Evolutionary conservation across 305 asterid species (phyloP).

Genomic region (Solanum hybrid): DNA sequence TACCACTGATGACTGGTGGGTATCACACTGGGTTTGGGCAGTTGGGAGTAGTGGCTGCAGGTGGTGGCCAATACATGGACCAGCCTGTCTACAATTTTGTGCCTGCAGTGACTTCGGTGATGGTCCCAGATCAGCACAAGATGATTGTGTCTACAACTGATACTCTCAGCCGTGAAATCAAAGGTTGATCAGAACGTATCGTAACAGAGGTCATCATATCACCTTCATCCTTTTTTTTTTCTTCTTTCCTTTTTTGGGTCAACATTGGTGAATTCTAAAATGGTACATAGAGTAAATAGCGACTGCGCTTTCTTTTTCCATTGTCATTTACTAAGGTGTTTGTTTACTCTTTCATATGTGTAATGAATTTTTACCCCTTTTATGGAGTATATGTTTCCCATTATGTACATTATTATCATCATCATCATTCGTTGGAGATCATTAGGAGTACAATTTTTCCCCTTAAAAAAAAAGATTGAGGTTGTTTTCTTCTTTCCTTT

Average conservation of each 20-base stretch:
- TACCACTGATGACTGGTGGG: conserved; percentile 29
- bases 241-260: neutral
- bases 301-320: neutral
- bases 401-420: neutral
- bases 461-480: neutral
- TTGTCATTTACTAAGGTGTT: neutral
- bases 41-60: conserved; percentile 24
- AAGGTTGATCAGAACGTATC: conserved; percentile 12
- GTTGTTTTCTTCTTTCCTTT: neutral
- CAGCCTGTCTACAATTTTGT: conserved; percentile 35
- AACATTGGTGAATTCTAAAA: neutral
- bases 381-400: neutral
- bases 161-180: conserved; percentile 11
- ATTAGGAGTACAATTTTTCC: neutral
- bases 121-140: conserved; percentile 13
- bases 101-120: conserved; percentile 20
- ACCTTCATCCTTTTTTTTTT: neutral
- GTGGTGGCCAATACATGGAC: conserved; percentile 16
- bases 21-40: conserved; percentile 16
- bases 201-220: neutral
- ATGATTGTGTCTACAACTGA: conserved; percentile 16
- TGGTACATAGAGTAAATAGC: conserved; percentile 6
- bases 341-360: neutral
- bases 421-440: neutral
- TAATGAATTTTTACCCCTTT: neutral